phyloP scores from a whole-genome alignment of 1,284 basidiomycete species.

The Bothia castanella region DNA sequence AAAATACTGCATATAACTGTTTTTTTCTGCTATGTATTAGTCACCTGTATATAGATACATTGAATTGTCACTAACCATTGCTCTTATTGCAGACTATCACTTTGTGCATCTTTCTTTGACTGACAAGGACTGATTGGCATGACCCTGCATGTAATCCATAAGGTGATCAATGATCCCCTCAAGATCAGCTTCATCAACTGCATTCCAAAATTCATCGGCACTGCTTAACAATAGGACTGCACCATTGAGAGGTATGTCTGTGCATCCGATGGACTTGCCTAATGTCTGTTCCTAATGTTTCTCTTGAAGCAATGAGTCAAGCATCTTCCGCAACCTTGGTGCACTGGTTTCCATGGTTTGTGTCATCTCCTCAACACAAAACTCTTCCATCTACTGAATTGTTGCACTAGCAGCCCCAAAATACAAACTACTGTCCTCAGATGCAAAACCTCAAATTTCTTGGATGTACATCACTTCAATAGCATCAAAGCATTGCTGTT shows the following conservation, averaged over 20 bases:
- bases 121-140: too few species aligned
- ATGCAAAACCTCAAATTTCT: not conserved
- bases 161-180: not conserved
- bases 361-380: not conserved
- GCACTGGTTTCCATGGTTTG: not conserved
- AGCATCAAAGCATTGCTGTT: too few species aligned
- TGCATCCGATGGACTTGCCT: too few species aligned
- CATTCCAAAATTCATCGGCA: too few species aligned
- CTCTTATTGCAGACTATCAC: not conserved
- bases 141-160: too few species aligned
- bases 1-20: not conserved
- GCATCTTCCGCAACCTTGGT: constrained; percentile 1
- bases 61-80: not conserved
- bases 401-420: constrained; percentile 1
- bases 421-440: not conserved
- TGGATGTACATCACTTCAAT: not conserved
- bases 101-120: too few species aligned
- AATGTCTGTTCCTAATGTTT: too few species aligned
- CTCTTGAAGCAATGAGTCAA: too few species aligned
- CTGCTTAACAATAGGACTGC: too few species aligned
- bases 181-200: not conserved
- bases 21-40: constrained; percentile 1
- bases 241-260: too few species aligned
- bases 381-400: constrained; percentile 1
- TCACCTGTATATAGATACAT: too few species aligned